phyloP scores from a whole-genome alignment of 495 filamentous ascomycete genomes.

The Talaromyces trachyspermus region DNA sequence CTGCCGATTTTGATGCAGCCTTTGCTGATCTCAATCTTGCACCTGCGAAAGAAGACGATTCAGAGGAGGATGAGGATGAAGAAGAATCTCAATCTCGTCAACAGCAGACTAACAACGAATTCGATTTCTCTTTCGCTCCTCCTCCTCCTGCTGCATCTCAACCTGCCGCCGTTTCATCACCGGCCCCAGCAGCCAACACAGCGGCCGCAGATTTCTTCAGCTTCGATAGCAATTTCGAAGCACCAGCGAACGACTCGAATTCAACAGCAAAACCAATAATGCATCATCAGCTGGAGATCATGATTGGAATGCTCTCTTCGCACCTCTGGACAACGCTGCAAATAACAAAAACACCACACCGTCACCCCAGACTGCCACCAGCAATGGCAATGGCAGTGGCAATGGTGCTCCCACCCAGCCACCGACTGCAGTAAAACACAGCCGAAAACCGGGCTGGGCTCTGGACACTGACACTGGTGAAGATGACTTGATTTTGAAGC shows the following conservation, averaged over 20 bases:
- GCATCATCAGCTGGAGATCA: constrained; percentile 41
- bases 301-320: constrained; percentile 96
- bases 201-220: constrained; percentile 28
- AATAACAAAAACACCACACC: constrained; percentile 31
- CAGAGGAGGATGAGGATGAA: constrained; percentile 74
- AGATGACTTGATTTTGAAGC: constrained; percentile 87
- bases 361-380: no score
- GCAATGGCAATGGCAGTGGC: no score
- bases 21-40: constrained; percentile 70
- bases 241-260: constrained; percentile 23
- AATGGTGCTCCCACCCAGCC: constrained; percentile 9
- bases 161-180: constrained; percentile 15
- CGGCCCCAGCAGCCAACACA: constrained; percentile 11
- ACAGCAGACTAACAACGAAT: constrained; percentile 51
- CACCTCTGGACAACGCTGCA: constrained; percentile 61
- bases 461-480: constrained; percentile 68
- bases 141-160: constrained; percentile 23
- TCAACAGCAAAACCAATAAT: constrained; percentile 10
- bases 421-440: constrained; percentile 19
- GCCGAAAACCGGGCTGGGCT: constrained; percentile 55
- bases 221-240: constrained; percentile 39
- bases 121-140: constrained; percentile 59
- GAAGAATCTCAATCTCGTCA: constrained; percentile 32
- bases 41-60: constrained; percentile 69
- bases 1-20: constrained; percentile 75